These are phyloP conservation scores for Citrus maxima DNA, from an alignment of 345 rosid species.

Conservation along the genomic window DNA sequence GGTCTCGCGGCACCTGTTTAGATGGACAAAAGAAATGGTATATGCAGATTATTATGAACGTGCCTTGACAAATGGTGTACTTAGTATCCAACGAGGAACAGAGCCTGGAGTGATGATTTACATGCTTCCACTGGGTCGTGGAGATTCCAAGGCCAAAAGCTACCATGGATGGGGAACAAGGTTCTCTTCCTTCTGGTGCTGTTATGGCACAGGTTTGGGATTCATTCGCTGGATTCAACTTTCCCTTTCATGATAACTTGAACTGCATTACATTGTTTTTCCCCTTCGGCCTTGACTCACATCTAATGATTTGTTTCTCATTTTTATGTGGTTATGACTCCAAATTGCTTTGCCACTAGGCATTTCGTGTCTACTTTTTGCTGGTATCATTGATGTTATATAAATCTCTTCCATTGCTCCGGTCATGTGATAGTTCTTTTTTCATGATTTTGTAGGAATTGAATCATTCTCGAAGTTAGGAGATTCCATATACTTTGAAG, in stretches of 20 bases:
- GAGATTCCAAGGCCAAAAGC: slow-evolving; percentile 74
- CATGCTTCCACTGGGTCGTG: slow-evolving; percentile 83
- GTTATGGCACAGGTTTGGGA: slow-evolving; percentile 85
- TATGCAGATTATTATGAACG: slow-evolving; percentile 97
- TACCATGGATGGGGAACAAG: slow-evolving; percentile 86
- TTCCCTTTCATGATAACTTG: neutral
- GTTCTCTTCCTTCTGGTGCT: slow-evolving; percentile 85
- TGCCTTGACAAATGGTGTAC: slow-evolving; percentile 84
- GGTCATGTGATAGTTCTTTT: neutral
- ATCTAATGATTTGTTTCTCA: neutral
- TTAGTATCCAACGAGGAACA: slow-evolving; percentile 84
- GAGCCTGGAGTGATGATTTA: slow-evolving; percentile 93
- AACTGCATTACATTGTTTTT: neutral
- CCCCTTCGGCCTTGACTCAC: neutral
- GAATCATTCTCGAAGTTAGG: slow-evolving; percentile 97
- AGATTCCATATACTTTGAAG: slow-evolving; percentile 91
- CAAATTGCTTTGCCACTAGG: neutral
- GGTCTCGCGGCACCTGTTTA: slow-evolving; percentile 86
- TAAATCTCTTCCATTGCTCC: neutral
- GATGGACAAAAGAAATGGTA: slow-evolving; percentile 86
- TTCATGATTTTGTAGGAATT: slow-evolving; percentile 43
- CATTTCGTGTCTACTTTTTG: neutral
- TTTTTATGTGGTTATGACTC: neutral
- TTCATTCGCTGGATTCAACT: neutral
- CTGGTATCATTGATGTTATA: neutral